phyloP scores from a whole-genome alignment of 441 rosid genomes.

The Erodium chrysanthum region DNA sequence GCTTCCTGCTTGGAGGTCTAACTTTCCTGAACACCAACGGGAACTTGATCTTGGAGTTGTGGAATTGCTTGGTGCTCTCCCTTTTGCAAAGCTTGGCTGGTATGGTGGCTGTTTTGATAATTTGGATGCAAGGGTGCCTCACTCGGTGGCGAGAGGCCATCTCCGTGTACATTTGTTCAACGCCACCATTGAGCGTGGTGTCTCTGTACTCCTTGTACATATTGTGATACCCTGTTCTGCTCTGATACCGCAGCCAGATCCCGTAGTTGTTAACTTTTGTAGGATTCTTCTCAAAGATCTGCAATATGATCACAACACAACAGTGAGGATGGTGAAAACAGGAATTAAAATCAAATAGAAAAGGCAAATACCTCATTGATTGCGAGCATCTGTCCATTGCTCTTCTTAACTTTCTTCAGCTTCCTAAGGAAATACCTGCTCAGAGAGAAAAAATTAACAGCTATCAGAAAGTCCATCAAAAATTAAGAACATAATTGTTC shows the following conservation, averaged over 20 bases:
- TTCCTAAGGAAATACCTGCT: constrained; percentile 2
- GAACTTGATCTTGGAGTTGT: too few species aligned
- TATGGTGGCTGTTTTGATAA: not conserved
- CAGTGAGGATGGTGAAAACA: too few species aligned
- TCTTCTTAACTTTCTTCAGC: constrained; percentile 4
- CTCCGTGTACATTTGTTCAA: not conserved
- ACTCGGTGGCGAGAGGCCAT: constrained; percentile 3
- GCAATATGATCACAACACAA: too few species aligned
- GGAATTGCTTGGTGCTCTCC: constrained; percentile 4
- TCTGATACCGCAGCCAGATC: too few species aligned
- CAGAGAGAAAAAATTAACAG: not conserved
- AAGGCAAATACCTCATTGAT: not conserved
- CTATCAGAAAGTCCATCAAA: not conserved
- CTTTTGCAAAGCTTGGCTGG: constrained; percentile 1
- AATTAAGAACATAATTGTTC: not conserved
- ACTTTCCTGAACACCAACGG: too few species aligned
- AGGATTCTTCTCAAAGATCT: too few species aligned
- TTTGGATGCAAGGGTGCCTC: constrained; percentile 2
- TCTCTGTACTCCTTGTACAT: too few species aligned
- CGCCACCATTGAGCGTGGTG: too few species aligned
- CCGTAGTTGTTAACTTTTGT: too few species aligned
- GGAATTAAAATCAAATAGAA: not conserved
- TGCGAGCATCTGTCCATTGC: constrained; percentile 2
- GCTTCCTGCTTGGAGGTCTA: too few species aligned
- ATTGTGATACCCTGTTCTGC: too few species aligned